phyloP scores from a whole-genome alignment of 441 rosid species.

The Theobroma grandiflorum region DNA sequence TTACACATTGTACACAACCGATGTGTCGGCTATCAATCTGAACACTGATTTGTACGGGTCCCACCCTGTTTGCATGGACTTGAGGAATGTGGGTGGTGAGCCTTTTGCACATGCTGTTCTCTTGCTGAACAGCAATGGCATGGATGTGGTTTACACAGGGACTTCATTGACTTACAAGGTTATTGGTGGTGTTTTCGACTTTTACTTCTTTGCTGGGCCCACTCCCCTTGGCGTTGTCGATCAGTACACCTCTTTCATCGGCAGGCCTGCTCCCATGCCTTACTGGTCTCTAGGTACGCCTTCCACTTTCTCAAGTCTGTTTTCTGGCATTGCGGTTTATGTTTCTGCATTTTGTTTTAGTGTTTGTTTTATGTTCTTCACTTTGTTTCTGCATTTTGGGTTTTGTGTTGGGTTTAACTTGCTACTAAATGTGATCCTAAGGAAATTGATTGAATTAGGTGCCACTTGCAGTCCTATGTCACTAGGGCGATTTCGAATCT shows the following conservation, averaged over 20 bases:
- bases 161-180: slow-evolving; percentile 85
- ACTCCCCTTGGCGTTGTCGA: slow-evolving; percentile 82
- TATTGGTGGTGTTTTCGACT: slow-evolving; percentile 93
- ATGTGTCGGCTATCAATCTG: slow-evolving; percentile 79
- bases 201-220: slow-evolving; percentile 88
- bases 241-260: slow-evolving; percentile 83
- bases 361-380: not conserved
- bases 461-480: not conserved
- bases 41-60: slow-evolving; percentile 91
- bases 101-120: slow-evolving; percentile 80
- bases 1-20: slow-evolving; percentile 86
- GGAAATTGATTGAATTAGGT: not conserved
- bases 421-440: not conserved
- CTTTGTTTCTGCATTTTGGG: not conserved
- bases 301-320: not conserved
- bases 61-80: slow-evolving; percentile 97
- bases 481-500: not conserved
- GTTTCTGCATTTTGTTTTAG: not conserved
- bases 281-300: slow-evolving; percentile 90
- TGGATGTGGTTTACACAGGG: slow-evolving; percentile 93
- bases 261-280: slow-evolving; percentile 99
- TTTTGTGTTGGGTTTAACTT: not conserved
- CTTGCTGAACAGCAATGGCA: slow-evolving; percentile 90
- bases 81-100: slow-evolving; percentile 72
- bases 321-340: not conserved